These are phyloP conservation scores for Cladosporium sp. DNA, from an alignment of 2,329 filamentous ascomycete genomes.

Conservation along the genomic window DNA sequence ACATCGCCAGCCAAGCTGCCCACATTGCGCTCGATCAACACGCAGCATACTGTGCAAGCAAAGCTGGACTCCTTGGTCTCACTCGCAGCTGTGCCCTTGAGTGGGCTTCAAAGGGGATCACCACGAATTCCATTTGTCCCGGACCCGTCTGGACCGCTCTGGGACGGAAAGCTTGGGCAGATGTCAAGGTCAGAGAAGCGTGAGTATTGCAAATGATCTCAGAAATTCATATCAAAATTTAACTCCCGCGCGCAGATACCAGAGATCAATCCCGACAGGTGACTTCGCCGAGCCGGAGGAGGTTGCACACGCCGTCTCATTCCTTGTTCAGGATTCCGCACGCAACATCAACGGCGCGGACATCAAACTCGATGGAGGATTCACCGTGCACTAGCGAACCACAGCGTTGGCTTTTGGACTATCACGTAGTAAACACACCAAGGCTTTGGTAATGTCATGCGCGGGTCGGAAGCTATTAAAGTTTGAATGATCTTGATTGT, in stretches of 20 bases:
- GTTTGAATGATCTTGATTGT: too few relatives aligned
- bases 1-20: constrained; percentile 42
- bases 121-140: constrained; percentile 41
- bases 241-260: constrained; percentile 12
- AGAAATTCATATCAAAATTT: background rate
- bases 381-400: constrained; percentile 11
- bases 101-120: constrained; percentile 42
- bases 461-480: too few relatives aligned
- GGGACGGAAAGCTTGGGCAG: constrained; percentile 34
- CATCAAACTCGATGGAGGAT: constrained; percentile 31
- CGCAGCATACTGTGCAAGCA: constrained; percentile 44
- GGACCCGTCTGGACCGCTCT: constrained; percentile 43
- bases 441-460: too few relatives aligned
- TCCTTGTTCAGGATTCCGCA: constrained; percentile 30
- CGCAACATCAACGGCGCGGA: constrained; percentile 35
- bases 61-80: constrained; percentile 40
- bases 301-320: constrained; percentile 63
- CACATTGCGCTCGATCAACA: constrained; percentile 42
- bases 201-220: background rate
- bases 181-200: constrained; percentile 21
- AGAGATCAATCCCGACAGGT: constrained; percentile 23
- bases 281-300: constrained; percentile 37
- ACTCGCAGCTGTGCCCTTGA: constrained; percentile 43
- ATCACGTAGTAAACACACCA: too few relatives aligned
- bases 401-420: too few relatives aligned